phyloP scores from a whole-genome alignment of 768 basidiomycete genomes.

The Inosperma sp. region DNA sequence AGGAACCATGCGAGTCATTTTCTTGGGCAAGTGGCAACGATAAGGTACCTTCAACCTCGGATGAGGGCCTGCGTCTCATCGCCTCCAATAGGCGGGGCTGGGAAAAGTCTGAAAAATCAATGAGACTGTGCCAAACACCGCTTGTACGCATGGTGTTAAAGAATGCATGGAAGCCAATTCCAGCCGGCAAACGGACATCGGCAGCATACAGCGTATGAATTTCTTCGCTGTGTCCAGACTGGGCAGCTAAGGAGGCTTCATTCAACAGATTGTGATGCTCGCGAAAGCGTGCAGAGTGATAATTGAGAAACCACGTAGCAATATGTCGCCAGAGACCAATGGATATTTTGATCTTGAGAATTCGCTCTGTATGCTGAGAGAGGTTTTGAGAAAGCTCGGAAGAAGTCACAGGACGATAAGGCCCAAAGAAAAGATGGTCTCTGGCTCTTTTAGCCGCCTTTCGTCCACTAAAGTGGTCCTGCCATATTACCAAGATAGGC shows the following conservation, averaged over 20 bases:
- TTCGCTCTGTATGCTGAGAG: conserved; percentile 1
- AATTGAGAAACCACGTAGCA: no score
- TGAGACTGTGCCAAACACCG: background rate
- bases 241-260: background rate
- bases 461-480: conserved; percentile 3
- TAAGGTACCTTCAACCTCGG: background rate
- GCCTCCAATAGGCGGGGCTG: conserved; percentile 1
- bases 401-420: no score
- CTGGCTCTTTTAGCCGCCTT: background rate
- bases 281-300: conserved; percentile 2
- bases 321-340: no score
- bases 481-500: conserved; percentile 11
- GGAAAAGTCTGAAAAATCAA: background rate
- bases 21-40: background rate
- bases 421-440: no score
- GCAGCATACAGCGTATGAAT: conserved; percentile 3
- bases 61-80: background rate
- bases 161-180: conserved; percentile 3
- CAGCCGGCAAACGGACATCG: conserved; percentile 1
- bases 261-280: background rate
- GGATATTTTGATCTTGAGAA: no score
- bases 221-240: conserved; percentile 2
- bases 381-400: background rate
- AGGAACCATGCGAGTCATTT: background rate
- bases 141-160: conserved; percentile 3